Base-by-base conservation (phyloP, 768 basidiomycete species). In the Chlorophyllum brunneum region DNA sequence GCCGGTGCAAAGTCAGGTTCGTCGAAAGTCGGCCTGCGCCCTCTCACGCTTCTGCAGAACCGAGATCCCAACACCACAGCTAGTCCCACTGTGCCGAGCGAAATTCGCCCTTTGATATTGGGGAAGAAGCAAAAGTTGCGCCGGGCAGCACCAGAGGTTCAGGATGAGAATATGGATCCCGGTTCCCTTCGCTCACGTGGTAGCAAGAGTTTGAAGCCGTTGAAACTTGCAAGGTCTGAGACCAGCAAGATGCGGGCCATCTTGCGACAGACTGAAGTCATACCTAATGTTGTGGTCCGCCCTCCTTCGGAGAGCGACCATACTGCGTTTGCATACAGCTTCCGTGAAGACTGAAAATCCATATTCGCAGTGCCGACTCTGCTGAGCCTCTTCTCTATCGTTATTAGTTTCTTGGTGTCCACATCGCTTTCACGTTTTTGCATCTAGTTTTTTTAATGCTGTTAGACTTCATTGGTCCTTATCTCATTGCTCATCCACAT, bases 41-140 rank as follows among this genome's bases (percentile, higher is more conserved):
- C 75, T 54, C 77, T 86, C 48, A 74, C 81, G 18, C 79, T 87
- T 50, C 71, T 87, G 61, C 76, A 81, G 66, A 79, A 83, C 58
- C 80, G 80, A 58, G 75, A 76, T 52, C 60, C 63, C 49, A 64
- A 61, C 51, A 55, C 60, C 6, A 55, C 62, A 24, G 63, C 65
- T 29, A 67, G 68, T 10, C 23, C 40, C 6, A n/a, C 40, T 5
- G 24, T 30, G 51, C 29, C 34, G 20, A 45, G 27, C 31, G 43
- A 53, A 27, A 81, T 76, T 43, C 80, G 77, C 48, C 83, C 83
- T 57, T 74, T 87, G 56, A 62, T 71, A 58, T 68, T 85, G 55
- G 75, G 75, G 49, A 84, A 82, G 74, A 83, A 76, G 63, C 70
- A 76, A 56, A 74, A 75, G 56, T 57, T 62, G 51, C 69, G 67